These are phyloP conservation scores for Boletus sp. DNA, from an alignment of 1,284 basidiomycete genomes.

Conservation along the genomic window DNA sequence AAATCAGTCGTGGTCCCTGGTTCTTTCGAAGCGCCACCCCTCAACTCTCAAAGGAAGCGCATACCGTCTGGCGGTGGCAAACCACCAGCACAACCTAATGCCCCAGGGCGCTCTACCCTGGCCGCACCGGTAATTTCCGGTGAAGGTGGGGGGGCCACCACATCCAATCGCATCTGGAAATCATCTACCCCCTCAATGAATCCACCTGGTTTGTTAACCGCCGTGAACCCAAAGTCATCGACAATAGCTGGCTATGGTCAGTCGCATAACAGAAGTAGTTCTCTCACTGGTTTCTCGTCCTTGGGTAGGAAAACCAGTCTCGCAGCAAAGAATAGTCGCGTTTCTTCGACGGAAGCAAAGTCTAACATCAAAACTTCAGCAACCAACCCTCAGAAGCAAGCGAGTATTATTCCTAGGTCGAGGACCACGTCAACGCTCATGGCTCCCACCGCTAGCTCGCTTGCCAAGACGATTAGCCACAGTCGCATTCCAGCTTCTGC, in stretches of 20 bases:
- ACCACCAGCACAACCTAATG: conserved; percentile 1
- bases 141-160: conserved; percentile 7
- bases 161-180: conserved; percentile 15
- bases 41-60: conserved; percentile 17
- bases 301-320: conserved; percentile 25
- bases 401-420: conserved; percentile 8
- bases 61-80: conserved; percentile 17
- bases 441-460: conserved; percentile 72
- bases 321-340: conserved; percentile 3
- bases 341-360: conserved; percentile 35
- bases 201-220: conserved; percentile 4
- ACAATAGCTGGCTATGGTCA: conserved; percentile 23
- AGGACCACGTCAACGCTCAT: conserved; percentile 52
- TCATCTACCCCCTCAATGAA: conserved; percentile 25
- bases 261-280: conserved; percentile 23
- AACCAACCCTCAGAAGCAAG: conserved; percentile 18
- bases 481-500: conserved; percentile 17
- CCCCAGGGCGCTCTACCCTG: conserved; percentile 16
- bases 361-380: conserved; percentile 19
- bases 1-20: conserved; percentile 19
- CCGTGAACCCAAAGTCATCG: conserved; percentile 11
- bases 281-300: conserved; percentile 35
- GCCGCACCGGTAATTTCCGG: conserved; percentile 11
- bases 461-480: conserved; percentile 50
- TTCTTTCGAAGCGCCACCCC: conserved; percentile 20